Base-by-base conservation (phyloP, 2,329 filamentous ascomycete genomes). In the Huntiella omanensis region DNA sequence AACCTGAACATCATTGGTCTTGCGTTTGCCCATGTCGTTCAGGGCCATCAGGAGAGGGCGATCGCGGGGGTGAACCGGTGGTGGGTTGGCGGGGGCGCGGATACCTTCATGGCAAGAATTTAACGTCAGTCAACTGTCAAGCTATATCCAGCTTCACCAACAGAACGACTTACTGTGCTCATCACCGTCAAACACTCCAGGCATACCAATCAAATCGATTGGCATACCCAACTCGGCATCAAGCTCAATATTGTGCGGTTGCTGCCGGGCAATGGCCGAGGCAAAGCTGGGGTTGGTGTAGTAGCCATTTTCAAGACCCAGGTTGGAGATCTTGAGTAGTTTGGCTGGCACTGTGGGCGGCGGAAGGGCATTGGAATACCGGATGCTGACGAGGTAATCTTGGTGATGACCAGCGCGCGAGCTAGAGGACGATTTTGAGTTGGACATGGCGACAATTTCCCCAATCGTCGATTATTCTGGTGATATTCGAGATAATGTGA, bases 181-280 rank as follows among this genome's bases (percentile, higher is more conserved):
- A 60, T 96, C 86, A 49, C 87, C 88, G 56, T 96, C 80, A 57
- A 96, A 95, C 48, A 96, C 79, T 28, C 87, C 86, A 5, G 88
- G 88, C 66, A 96, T 84, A 56, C 91, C 91, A 49, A 96, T 82
- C 54, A 98, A 66, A 60, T 96, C 88, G 58, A 98, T 77, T 50
- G 87, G 86, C 91, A 98, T 96, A 49, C 91, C 91, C 55, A 96
- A 73, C 67, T 98, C 91, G 6, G 87, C 91, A 73, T 98, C 91
- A 28, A 86, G 86, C 63, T 98, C 91, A 51, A 98, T 91, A 58
- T 95, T 96, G 42, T 94, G 69, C 45, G 88, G 83, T 66, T 96
- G 91, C 57, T 94, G 86, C 57, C 88, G 73, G 13, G 83, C 85
- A 54, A 98, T 68, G 52, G 85, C 78, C 40, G 87, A 91, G 28